Evolutionary conservation across 306 rosid genomes (phyloP).

Genomic region (Ammopiptanthus mongolicus): DNA sequence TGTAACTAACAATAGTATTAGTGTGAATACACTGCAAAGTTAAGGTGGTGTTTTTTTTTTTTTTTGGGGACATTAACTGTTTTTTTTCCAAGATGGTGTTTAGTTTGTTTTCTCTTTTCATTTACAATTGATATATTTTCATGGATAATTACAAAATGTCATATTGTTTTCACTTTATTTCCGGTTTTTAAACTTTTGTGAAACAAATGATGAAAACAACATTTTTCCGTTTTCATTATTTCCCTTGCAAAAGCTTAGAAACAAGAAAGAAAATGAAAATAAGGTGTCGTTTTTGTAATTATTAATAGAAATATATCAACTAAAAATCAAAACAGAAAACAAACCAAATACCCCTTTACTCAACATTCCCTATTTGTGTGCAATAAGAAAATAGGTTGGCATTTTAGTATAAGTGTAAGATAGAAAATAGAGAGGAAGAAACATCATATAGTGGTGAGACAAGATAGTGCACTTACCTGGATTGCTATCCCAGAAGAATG

Average conservation of each 20-base stretch:
- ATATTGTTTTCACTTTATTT: no score
- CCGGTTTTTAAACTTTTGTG: not conserved
- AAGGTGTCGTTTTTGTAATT: no score
- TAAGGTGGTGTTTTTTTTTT: not conserved
- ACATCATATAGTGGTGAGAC: not conserved
- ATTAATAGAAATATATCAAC: no score
- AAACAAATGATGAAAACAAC: no score
- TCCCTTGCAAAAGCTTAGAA: no score
- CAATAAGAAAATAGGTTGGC: not conserved
- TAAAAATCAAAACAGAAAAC: no score
- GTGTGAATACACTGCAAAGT: not conserved
- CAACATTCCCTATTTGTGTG: not conserved
- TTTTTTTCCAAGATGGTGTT: no score
- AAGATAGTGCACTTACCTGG: constrained; percentile 38
- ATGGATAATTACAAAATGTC: no score
- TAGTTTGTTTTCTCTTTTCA: no score
- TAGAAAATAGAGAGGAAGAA: not conserved
- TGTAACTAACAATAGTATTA: not conserved
- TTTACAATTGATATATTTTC: not conserved
- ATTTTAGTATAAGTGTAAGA: not conserved
- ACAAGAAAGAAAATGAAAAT: not conserved
- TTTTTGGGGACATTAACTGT: no score
- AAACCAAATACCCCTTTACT: not conserved
- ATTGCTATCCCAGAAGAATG: constrained; percentile 46
- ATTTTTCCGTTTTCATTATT: not conserved